Conservation (phyloP, 2,329 filamentous ascomycete genomes). For the Daldinia sp. region DNA sequence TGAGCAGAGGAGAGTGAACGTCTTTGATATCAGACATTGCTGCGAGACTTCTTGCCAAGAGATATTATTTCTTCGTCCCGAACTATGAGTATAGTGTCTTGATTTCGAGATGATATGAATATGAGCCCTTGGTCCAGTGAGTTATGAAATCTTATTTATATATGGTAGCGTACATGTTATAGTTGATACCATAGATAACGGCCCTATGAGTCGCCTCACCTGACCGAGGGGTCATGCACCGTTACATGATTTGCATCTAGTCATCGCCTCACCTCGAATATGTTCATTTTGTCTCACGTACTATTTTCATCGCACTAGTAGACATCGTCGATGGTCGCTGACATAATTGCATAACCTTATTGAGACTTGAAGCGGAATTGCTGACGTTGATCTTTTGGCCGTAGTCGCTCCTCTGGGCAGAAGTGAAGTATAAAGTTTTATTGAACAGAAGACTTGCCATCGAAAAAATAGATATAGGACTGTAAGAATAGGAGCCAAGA, state of each 20-base stretch:
- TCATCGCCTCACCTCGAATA: slow-evolving; percentile 26
- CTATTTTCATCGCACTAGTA: slow-evolving; percentile 19
- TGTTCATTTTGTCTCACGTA: slow-evolving; percentile 20
- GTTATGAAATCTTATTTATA: slow-evolving; percentile 21
- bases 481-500: background rate
- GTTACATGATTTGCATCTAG: slow-evolving; percentile 28
- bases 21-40: slow-evolving; percentile 37
- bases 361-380: slow-evolving; percentile 24
- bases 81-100: background rate
- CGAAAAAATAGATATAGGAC: slow-evolving; percentile 6
- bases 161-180: slow-evolving; percentile 2
- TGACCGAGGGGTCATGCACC: slow-evolving; percentile 26
- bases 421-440: slow-evolving; percentile 2
- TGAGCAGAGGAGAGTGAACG: slow-evolving; percentile 38
- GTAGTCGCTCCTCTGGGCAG: slow-evolving; percentile 2
- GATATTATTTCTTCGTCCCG: slow-evolving; percentile 6
- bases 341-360: slow-evolving; percentile 26
- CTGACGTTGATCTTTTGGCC: slow-evolving; percentile 29
- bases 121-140: background rate
- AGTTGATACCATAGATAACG: background rate
- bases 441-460: slow-evolving; percentile 9
- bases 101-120: slow-evolving; percentile 6
- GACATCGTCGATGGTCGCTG: slow-evolving; percentile 19
- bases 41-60: background rate
- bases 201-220: slow-evolving; percentile 14